Evolutionary conservation across 345 rosid genomes (phyloP).

Genomic region (Syzygium aqueum): DNA sequence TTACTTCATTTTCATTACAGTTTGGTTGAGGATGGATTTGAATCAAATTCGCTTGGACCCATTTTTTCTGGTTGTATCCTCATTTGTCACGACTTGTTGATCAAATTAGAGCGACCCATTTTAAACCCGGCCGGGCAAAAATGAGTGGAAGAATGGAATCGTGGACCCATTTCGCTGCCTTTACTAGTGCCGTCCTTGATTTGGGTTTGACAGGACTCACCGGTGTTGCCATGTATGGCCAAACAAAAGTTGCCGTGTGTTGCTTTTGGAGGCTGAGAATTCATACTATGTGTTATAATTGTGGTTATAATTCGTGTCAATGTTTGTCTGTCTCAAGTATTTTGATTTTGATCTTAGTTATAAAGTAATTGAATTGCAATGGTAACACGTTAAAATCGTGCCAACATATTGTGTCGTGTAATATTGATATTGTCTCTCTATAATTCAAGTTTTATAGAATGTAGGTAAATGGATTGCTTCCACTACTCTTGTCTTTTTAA

Average conservation of each 20-base stretch:
- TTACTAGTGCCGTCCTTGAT: accelerated
- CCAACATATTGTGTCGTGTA: no score
- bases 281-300: accelerated
- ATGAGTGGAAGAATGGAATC: not conserved
- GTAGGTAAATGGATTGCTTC: not conserved
- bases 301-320: not conserved
- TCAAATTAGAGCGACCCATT: not conserved
- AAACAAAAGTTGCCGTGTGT: not conserved
- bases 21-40: not conserved
- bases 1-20: not conserved
- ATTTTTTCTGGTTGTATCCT: not conserved
- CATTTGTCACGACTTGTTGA: not conserved
- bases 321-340: not conserved
- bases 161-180: not conserved
- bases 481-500: accelerated
- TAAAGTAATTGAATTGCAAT: not conserved
- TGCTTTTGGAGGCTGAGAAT: not conserved
- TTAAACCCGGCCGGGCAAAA: not conserved
- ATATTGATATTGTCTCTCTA: not conserved
- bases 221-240: not conserved
- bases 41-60: not conserved
- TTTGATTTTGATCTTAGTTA: no score
- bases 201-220: not conserved
- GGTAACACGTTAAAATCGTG: not conserved
- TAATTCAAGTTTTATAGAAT: not conserved